A percentile compares a stretch with the other conserved stretches of the same genome.
Conservation (phyloP, 1,284 basidiomycete species). For the Phaffia rhodozyma region DNA sequence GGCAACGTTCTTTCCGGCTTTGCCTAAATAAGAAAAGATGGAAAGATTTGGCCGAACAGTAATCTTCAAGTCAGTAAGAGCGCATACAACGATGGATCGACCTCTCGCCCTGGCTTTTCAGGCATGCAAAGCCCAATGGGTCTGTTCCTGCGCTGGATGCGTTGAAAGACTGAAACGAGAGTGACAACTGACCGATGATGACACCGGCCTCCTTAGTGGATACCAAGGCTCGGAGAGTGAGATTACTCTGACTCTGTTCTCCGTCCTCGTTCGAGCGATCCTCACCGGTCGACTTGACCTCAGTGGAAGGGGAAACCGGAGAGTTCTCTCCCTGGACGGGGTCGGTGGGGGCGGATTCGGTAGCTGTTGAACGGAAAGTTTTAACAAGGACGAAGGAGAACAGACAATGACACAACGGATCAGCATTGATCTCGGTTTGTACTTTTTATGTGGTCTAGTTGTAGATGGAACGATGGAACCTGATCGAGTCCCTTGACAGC, state of each 20-base stretch:
- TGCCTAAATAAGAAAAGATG: conserved; percentile 42
- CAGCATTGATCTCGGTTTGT: not conserved
- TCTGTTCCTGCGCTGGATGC: too few species aligned
- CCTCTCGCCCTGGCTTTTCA: too few species aligned
- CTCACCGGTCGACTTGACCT: not conserved
- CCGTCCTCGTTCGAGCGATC: not conserved
- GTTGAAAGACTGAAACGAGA: not conserved
- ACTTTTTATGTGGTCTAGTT: too few species aligned
- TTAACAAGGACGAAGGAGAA: not conserved
- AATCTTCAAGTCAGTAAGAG: not conserved
- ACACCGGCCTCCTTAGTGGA: conserved; percentile 93
- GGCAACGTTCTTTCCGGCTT: conserved; percentile 91
- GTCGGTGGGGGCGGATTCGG: not conserved
- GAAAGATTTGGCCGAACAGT: not conserved
- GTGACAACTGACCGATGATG: conserved; percentile 49
- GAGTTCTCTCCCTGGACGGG: too few species aligned
- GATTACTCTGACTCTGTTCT: conserved; percentile 29
- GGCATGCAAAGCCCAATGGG: too few species aligned
- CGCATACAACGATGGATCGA: not conserved
- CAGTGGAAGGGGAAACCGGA: too few species aligned
- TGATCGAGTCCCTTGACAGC: too few species aligned
- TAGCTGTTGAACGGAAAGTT: not conserved
- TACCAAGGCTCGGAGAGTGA: conserved; percentile 85
- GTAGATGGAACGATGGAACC: too few species aligned
- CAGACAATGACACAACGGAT: not conserved